A percentile compares a stretch with the other conserved stretches of the same genome.
Conservation (phyloP, 805 yeast species). For the Diddensiella transvaalensis region DNA sequence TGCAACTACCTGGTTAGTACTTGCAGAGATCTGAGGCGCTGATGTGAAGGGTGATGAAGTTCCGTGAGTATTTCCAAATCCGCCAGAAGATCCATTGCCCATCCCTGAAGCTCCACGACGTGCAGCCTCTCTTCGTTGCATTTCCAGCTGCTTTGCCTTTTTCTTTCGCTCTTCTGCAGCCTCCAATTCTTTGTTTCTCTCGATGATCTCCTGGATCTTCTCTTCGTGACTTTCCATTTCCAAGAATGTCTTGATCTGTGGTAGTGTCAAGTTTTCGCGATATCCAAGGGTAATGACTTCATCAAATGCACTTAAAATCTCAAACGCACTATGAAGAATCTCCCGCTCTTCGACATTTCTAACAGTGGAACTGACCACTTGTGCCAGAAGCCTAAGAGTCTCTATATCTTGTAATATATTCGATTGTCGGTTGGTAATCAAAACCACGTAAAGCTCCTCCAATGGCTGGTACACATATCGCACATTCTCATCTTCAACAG, state of each 20-base stretch:
- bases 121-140: constrained; percentile 51
- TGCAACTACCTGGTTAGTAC: neutral
- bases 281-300: constrained; percentile 88
- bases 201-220: constrained; percentile 96
- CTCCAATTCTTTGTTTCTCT: constrained; percentile 92
- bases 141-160: constrained; percentile 74
- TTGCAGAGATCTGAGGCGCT: constrained; percentile 2
- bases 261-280: constrained; percentile 75
- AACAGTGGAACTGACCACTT: constrained; percentile 71
- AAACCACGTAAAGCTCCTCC: constrained; percentile 86
- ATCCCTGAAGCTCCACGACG: constrained; percentile 30
- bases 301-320: constrained; percentile 86
- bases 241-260: constrained; percentile 83
- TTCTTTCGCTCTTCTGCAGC: constrained; percentile 97
- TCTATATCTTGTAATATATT: constrained; percentile 93
- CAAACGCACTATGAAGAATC: constrained; percentile 80
- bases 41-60: constrained; percentile 15
- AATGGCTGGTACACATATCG: constrained; percentile 95
- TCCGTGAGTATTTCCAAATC: constrained; percentile 12
- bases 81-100: constrained; percentile 21
- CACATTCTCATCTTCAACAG: constrained; percentile 86
- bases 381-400: constrained; percentile 80
- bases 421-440: constrained; percentile 85
- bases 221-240: constrained; percentile 99
- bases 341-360: constrained; percentile 76